Base-by-base conservation (phyloP, 2,329 filamentous ascomycete species). In the Pochonia chlamydosporia region DNA sequence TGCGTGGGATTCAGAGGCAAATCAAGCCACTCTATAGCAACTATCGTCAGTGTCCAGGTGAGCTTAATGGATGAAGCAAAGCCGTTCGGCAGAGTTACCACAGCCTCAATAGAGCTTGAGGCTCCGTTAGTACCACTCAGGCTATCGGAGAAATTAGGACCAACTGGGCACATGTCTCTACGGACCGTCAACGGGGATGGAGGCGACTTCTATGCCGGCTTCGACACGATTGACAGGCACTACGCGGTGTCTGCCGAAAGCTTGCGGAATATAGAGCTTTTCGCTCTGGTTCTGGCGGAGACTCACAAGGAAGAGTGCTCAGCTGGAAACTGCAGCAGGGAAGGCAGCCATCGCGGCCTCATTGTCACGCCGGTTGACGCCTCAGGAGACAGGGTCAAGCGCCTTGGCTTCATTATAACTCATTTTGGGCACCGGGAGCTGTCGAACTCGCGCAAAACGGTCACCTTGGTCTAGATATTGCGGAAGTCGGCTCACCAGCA, bases 191-290 rank as follows among this genome's bases (percentile, higher is more conserved):
- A 16, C 7, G 26, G 35, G 25, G n/a, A n/a, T 39, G 20, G 40
- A 35, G 36, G 36, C 8, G 35, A 26, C 35, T 16, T 42, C 3
- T 21, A 40, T 16, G 41, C 24, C 3, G 36, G 35, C 21, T 14
- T 49, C n/a, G 42, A 44, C n/a, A 42, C 42, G 13, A 45, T 40
- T 14, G 42, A 49, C 7, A 49, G 24, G 36, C 36, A 35, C 25
- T 41, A 24, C 21, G 6, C 18, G 5, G n/a, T 21, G 11, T 33
- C 47, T 3, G 36, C 23, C 4, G 42, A 45, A 9, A 20, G 5
- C 14, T 23, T 49, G 26, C 35, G 21, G 20, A 24, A 40, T 4
- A 33, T 10, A 16, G 6, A 35, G 20, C 42, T 42, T 5, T 40
- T 45, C 41, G 47, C 47, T 21, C 42, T 45, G 36, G 33, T 49